Percentiles rank a stretch among this genome's conserved stretches.
phyloP scores from a whole-genome alignment of 2,329 filamentous ascomycete genomes.

The Cytospora piceae region DNA sequence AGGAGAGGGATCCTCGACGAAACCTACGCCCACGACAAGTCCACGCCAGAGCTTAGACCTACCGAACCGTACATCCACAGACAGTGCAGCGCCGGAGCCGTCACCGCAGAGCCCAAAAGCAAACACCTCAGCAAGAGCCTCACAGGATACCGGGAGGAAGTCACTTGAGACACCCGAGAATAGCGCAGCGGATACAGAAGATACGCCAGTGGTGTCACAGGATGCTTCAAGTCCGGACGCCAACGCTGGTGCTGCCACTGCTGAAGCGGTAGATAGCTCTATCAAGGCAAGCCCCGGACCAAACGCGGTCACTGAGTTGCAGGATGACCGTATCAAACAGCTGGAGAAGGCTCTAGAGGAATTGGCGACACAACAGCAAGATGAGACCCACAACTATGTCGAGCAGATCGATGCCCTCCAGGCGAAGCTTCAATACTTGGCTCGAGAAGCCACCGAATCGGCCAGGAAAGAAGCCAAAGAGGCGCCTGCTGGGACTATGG shows the following conservation, averaged over 20 bases:
- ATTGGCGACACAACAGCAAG: conserved; percentile 64
- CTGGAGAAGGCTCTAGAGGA: conserved; percentile 43
- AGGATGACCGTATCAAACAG: conserved; percentile 44
- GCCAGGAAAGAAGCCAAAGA: conserved; percentile 70
- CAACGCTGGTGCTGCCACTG: conserved; percentile 7
- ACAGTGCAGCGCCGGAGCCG: conserved; percentile 32
- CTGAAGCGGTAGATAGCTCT: conserved; percentile 10
- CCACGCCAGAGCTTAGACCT: conserved; percentile 48
- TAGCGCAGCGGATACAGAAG: conserved; percentile 5
- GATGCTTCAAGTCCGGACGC: conserved; percentile 13
- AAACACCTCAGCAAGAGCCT: conserved; percentile 34
- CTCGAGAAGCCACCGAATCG: conserved; percentile 75
- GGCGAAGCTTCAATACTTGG: conserved; percentile 86
- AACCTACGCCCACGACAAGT: conserved; percentile 45
- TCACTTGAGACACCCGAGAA: conserved; percentile 21
- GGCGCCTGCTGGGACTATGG: conserved; percentile 65
- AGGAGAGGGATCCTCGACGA: conserved; percentile 49
- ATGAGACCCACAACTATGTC: conserved; percentile 81
- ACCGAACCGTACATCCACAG: conserved; percentile 38
- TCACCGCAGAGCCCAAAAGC: conserved; percentile 17
- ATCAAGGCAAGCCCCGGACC: conserved; percentile 3
- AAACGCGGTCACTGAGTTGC: conserved; percentile 40
- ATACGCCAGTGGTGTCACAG: conserved; percentile 12
- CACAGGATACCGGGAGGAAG: conserved; percentile 33
- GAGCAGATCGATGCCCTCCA: conserved; percentile 93